phyloP scores from a whole-genome alignment of 2,329 filamentous ascomycete species.

The Penicillium corylophilum region DNA sequence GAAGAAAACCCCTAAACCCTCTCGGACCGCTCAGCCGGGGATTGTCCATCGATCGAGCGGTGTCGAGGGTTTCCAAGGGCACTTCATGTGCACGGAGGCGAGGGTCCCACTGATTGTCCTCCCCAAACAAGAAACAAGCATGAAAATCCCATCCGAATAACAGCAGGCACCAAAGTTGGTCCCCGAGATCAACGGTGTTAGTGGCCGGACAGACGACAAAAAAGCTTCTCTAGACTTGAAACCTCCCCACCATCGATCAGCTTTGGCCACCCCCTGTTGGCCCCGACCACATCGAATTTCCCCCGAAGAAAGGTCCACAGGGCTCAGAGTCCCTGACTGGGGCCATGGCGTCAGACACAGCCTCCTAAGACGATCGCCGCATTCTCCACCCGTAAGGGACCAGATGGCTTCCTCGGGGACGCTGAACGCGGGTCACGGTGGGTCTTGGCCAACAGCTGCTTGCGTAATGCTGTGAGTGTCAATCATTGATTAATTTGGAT shows the following conservation, averaged over 20 bases:
- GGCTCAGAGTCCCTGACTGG: constrained; percentile 12
- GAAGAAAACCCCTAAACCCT: constrained; percentile 2
- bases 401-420: constrained; percentile 32
- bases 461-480: constrained; percentile 35
- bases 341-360: constrained; percentile 31
- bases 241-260: neutral
- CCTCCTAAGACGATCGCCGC: constrained; percentile 33
- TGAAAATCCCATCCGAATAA: constrained; percentile 17
- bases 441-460: constrained; percentile 33
- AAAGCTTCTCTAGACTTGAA: neutral
- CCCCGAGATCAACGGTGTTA: neutral
- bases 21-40: constrained; percentile 3
- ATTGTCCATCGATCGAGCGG: constrained; percentile 7
- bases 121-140: constrained; percentile 21
- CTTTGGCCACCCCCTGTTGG: neutral
- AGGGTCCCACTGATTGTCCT: constrained; percentile 32
- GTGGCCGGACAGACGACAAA: neutral
- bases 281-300: neutral
- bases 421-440: constrained; percentile 31
- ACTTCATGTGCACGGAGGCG: constrained; percentile 12
- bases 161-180: neutral
- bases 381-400: constrained; percentile 41
- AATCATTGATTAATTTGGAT: constrained; percentile 33
- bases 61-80: neutral
- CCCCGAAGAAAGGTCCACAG: neutral